Evolutionary conservation across 768 basidiomycete genomes (phyloP), one percentile per base, ranked within the genome.

Genomic region (Ramaria sp.): DNA sequence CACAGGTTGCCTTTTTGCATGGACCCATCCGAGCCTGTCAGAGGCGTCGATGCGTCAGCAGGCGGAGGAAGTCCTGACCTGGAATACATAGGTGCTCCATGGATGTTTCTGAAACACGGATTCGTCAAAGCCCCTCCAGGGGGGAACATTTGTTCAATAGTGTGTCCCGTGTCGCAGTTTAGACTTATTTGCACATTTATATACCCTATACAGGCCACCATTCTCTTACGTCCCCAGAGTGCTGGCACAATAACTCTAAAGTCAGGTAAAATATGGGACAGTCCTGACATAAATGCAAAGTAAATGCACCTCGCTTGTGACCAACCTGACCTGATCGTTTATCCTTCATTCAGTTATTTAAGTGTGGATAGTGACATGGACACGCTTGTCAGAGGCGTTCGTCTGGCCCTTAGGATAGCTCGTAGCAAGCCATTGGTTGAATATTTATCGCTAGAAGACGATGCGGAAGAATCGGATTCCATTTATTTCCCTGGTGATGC

Each of bases 401-500:
- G 64, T 28, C 57, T 66, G 34, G 48, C 57, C 8, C 51, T 66
- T 10, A 48, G 58, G 2, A 61, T 64, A 25, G 61, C 58, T 1
- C 62, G 61, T 15, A 22, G 60, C 0, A 44, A 42, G 18, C 60
- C 64, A 15, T 51, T 66, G 22, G 32, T 32, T 13, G 10, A 50
- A 43, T 16, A 59, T 16, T 48, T 57, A 22, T 50, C 52, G 3
- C 49, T 55, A 9, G 52, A 61, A 32, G 52, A 45, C 44, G 27
- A 57, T 12, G 20, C n/a, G 5, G 45, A n/a, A 22, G 28, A 47
- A 3, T 47, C 45, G 24, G 43, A 58, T 24, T 56, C 58, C 16
- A 43, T 51, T 18, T 62, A 58, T 43, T 65, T 58, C 58, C 63
- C 63, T 3, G 63, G 63, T 1, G 60, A 63, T 47, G 60, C 58